These are phyloP conservation scores for Erythrophleum ivorense DNA, from an alignment of 331 rosid species.

Conservation along the genomic window DNA sequence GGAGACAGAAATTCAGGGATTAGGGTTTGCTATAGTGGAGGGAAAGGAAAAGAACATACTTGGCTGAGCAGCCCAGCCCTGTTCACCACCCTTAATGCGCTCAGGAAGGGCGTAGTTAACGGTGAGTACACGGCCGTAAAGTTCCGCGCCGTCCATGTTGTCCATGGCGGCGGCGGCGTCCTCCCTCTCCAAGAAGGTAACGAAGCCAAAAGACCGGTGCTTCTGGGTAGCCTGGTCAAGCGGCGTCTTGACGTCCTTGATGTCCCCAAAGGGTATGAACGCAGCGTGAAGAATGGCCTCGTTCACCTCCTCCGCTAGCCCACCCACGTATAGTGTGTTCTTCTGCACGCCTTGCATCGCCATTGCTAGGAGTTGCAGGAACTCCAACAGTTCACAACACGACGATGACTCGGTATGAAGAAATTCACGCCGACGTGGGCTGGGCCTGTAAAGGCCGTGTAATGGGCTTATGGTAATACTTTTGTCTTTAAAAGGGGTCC, in stretches of 20 bases:
- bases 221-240: constrained; percentile 96
- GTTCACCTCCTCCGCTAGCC: constrained; percentile 92
- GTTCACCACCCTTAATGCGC: constrained; percentile 92
- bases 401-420: neutral
- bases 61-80: constrained; percentile 99
- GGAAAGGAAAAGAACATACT: constrained; percentile 44
- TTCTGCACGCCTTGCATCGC: constrained; percentile 94
- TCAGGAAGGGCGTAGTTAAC: constrained; percentile 95
- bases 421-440: neutral
- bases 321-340: constrained; percentile 91
- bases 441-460: neutral
- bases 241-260: constrained; percentile 93
- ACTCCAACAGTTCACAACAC: neutral
- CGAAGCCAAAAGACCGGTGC: constrained; percentile 97
- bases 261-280: constrained; percentile 93
- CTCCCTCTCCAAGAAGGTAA: constrained; percentile 85
- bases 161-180: constrained; percentile 99
- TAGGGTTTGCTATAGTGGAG: neutral
- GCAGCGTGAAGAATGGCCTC: constrained; percentile 85
- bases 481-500: neutral
- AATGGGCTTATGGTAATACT: neutral
- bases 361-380: constrained; percentile 38
- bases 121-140: constrained; percentile 94
- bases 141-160: constrained; percentile 97
- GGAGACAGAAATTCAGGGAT: neutral